Base-by-base conservation (phyloP, 2,329 filamentous ascomycete genomes). In the Westerdykella aurantiaca region DNA sequence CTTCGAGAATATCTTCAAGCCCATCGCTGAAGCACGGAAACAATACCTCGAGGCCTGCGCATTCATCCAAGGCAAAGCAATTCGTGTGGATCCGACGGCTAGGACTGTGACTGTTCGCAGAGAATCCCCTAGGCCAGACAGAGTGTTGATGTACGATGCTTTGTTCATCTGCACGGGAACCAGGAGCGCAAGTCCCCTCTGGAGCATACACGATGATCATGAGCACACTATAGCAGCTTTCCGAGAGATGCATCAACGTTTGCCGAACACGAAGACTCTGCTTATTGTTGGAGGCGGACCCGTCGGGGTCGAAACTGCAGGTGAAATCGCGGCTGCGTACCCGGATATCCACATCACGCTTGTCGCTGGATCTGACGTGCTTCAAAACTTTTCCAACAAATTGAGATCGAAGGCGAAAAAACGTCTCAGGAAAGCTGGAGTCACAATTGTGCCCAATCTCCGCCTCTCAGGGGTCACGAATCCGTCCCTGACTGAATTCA, bases 111-210 rank as follows among this genome's bases (percentile, higher is more conserved):
- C 52, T 5, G 51, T 51, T 16, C 37, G 35, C 25, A 35, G 45
- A 38, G 21, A 40, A 9, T 12, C 41, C 23, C 14, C 14, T 13
- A n/a, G 21, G 41, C 14, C 29, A 45, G 18, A 14, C 14, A 42
- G 22, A 29, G 25, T 29, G 25, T 13, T 53, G 16, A 37, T 35
- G 5, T 69, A 64, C 49, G 60, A 68, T 44, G 60, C 63, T 17
- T 51, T 69, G 2, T 51, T 69, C 49, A 49, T 68, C 29, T 53
- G 55, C 4, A 69, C 66, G 1, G 67, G 67, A 10, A 61, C 58
- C 7, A 53, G 52, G 16, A 56, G 57, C n/a, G 47, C 60, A 21
- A 60, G 52, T 17, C 52, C 63, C 7, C 51, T 67, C 4, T 56
- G 64, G 38, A 56, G 56, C 13, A 50, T 69, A 4, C 60, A 68